Percentiles rank a stretch among this genome's conserved stretches.
phyloP scores from a whole-genome alignment of 2,329 filamentous ascomycete species.

The Hortaea sp. region DNA sequence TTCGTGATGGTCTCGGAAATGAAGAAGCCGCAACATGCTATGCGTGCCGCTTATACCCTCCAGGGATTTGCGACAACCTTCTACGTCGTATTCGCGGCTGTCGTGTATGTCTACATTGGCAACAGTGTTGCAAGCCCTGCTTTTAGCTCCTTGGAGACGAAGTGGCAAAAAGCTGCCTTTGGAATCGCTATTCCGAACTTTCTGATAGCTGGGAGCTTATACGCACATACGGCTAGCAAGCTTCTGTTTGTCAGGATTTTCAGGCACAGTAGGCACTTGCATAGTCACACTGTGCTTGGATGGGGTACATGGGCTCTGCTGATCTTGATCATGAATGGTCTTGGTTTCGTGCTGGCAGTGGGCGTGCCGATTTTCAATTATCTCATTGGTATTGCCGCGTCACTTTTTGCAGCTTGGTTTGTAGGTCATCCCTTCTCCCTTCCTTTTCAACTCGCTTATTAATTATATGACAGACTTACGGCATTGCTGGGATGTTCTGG shows the following conservation, averaged over 20 bases:
- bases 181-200: conserved; percentile 43
- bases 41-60: conserved; percentile 42
- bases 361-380: conserved; percentile 47
- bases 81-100: conserved; percentile 42
- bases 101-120: conserved; percentile 44
- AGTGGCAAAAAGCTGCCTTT: conserved; percentile 42
- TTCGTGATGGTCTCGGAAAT: conserved; percentile 46
- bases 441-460: neutral
- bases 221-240: conserved; percentile 43
- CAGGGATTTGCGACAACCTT: conserved; percentile 41
- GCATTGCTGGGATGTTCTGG: conserved; percentile 43
- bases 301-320: conserved; percentile 40
- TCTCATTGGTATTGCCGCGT: conserved; percentile 41
- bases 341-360: conserved; percentile 35
- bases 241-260: conserved; percentile 43
- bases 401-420: conserved; percentile 45
- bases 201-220: conserved; percentile 40
- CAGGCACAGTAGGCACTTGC: conserved; percentile 35
- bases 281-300: conserved; percentile 37
- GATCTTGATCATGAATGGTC: conserved; percentile 36
- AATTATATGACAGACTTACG: conserved; percentile 16
- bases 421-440: conserved; percentile 12
- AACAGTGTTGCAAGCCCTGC: conserved; percentile 37
- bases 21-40: conserved; percentile 38
- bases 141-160: conserved; percentile 36